These are phyloP conservation scores for Syncephalastrum sp. DNA, from an alignment of 371 early-diverging fungal genomes.

Conservation along the genomic window DNA sequence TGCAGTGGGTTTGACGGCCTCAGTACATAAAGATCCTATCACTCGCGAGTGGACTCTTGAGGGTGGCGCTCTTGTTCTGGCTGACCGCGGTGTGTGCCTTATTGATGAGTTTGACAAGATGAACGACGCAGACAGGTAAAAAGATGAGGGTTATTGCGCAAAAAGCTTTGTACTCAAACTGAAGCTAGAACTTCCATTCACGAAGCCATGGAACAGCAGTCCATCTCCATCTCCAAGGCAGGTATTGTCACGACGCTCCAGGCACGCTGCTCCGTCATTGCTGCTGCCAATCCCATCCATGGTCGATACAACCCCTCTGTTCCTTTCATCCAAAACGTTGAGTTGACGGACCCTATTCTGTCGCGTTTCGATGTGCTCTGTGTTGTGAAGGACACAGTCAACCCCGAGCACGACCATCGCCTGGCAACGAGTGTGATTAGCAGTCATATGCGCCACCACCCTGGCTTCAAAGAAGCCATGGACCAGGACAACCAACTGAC, in stretches of 20 bases:
- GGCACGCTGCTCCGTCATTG: conserved; percentile 88
- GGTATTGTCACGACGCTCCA: conserved; percentile 94
- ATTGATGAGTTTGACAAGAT: conserved; percentile 96
- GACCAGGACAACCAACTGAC: conserved; percentile 21
- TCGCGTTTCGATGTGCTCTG: conserved; percentile 99
- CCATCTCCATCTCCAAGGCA: conserved; percentile 89
- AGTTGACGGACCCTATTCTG: conserved; percentile 98
- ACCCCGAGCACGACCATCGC: conserved; percentile 84
- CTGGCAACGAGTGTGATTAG: conserved; percentile 96
- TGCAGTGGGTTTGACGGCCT: conserved; percentile 99
- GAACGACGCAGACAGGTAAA: conserved; percentile 81
- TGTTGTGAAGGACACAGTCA: conserved; percentile 94
- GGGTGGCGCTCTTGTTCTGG: conserved; percentile 97
- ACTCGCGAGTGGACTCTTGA: conserved; percentile 99
- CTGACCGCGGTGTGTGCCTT: conserved; percentile 92
- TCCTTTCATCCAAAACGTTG: conserved; percentile 98
- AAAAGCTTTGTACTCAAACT: too few species aligned
- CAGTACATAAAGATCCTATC: conserved; percentile 96
- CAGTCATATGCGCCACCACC: conserved; percentile 91
- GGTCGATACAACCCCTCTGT: conserved; percentile 97
- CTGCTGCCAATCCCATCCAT: conserved; percentile 96
- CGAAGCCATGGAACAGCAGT: conserved; percentile 98
- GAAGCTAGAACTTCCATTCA: conserved; percentile 79
- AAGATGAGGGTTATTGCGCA: too few species aligned
- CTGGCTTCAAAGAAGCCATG: conserved; percentile 49